Evolutionary conservation across 2,329 filamentous ascomycete genomes (phyloP), one percentile per base, ranked within the genome.

Genomic region (Trichothecium sympodiale): DNA sequence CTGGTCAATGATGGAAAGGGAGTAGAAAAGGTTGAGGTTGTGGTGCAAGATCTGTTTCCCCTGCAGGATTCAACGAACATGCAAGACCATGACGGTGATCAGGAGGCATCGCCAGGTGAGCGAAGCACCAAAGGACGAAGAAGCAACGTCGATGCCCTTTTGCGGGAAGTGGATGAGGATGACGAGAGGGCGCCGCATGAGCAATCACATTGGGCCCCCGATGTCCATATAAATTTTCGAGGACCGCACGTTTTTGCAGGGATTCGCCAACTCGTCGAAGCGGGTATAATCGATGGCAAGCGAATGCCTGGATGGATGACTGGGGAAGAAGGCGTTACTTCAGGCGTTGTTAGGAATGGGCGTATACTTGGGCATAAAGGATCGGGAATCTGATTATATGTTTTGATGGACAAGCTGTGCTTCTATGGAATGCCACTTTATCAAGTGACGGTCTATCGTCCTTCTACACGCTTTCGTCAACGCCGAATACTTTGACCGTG

Each of bases 281-380:
- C 74, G 13, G 85, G 84, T 1, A 67, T 83, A 34, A 64, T 94
- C 17, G 77, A 93, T 51, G 80, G 84, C 2, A 71, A 78, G 48
- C 73, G 66, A 37, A 88, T 93, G 81, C 86, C 87, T 0, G 82
- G 82, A 0, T 94, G 86, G 85, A 80, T 94, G 79, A 91, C 85
- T 1, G 87, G 86, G 2, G 86, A 94, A 49, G 82, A 86, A 31
- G 82, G 79, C 1, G 77, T 91, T 5, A 91, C 83, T 36, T 67
- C 78, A 27, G 82, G 83, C 1, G 69, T 75, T 18, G 75, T 93
- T 4, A 70, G 67, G 43, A 57, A 74, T 39, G 84, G 85, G 3
- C 67, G 77, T 42, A 76, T 87, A 47, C 60, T 61, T 30, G 74
- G 71, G 2, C 59, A 71, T 47, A 74, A 67, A 41, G 73, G 73